phyloP scores from a whole-genome alignment of 108 stramenopile species.

The Discostella pseudostelligera region DNA sequence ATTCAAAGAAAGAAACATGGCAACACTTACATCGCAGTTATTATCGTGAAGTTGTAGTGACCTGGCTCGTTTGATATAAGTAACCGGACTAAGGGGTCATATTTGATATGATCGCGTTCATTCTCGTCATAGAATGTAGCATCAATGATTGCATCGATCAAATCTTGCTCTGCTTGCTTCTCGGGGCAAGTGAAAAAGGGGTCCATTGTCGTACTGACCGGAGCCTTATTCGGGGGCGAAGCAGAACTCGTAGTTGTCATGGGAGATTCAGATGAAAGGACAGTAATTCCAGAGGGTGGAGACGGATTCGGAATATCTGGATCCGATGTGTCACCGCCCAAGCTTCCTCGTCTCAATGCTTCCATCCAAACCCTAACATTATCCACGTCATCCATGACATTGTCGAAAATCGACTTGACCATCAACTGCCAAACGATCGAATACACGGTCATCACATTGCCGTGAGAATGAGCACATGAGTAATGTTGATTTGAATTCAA shows the following conservation, averaged over 20 bases:
- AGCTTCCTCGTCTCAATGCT: slow-evolving; percentile 41
- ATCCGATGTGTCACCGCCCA: slow-evolving; percentile 11
- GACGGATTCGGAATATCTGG: slow-evolving; percentile 20
- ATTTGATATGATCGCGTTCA: slow-evolving; percentile 56
- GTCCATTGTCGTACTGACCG: slow-evolving; percentile 9
- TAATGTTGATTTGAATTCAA: too few relatives aligned
- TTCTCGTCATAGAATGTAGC: slow-evolving; percentile 67
- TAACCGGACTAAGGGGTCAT: slow-evolving; percentile 72
- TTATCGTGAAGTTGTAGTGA: slow-evolving; percentile 80
- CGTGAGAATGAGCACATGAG: too few relatives aligned
- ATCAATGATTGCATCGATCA: slow-evolving; percentile 85
- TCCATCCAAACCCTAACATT: slow-evolving; percentile 78
- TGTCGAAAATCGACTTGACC: slow-evolving; percentile 23
- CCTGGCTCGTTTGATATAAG: slow-evolving; percentile 79
- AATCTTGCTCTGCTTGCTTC: slow-evolving; percentile 59
- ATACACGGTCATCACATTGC: too few relatives aligned
- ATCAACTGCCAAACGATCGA: too few relatives aligned
- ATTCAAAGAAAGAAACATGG: too few relatives aligned
- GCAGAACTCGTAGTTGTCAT: slow-evolving; percentile 14
- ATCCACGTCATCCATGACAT: slow-evolving; percentile 76
- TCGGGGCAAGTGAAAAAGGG: slow-evolving; percentile 59
- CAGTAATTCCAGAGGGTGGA: background rate
- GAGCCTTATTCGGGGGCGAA: slow-evolving; percentile 10
- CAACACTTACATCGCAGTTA: slow-evolving; percentile 58
- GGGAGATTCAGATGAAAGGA: slow-evolving; percentile 22